phyloP scores from a whole-genome alignment of 2,329 filamentous ascomycete species.

The Pezicula neosporulosa region DNA sequence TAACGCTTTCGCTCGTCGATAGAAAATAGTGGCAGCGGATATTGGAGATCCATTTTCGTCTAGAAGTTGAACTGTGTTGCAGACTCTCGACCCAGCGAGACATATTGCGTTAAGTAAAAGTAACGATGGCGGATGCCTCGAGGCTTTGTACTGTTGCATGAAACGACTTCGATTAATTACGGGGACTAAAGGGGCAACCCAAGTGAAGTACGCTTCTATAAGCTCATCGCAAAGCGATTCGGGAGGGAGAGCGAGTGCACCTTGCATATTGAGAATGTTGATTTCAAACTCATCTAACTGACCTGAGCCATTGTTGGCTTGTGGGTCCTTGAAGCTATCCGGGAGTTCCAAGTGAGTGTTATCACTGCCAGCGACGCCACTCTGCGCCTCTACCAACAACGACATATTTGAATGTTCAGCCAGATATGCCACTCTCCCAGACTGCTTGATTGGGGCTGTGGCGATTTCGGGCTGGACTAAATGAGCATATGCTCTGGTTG shows the following conservation, averaged over 20 bases:
- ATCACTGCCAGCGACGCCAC: neutral
- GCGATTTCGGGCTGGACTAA: constrained; percentile 73
- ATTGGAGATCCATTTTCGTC: constrained; percentile 68
- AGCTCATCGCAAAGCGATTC: constrained; percentile 87
- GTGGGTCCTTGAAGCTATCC: neutral
- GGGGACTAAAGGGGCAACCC: constrained; percentile 91
- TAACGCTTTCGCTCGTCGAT: constrained; percentile 90
- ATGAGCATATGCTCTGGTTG: constrained; percentile 56
- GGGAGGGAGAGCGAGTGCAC: constrained; percentile 86
- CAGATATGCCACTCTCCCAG: constrained; percentile 64
- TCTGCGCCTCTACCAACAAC: neutral
- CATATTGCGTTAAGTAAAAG: constrained; percentile 85
- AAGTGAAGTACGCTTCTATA: constrained; percentile 89
- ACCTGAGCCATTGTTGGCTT: neutral
- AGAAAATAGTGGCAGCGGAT: constrained; percentile 80
- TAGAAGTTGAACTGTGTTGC: constrained; percentile 31
- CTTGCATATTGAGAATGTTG: constrained; percentile 86
- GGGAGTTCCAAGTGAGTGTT: neutral
- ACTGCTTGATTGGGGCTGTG: constrained; percentile 66
- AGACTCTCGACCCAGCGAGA: constrained; percentile 86
- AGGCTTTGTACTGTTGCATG: constrained; percentile 86
- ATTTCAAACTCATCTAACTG: constrained; percentile 54
- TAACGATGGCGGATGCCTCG: constrained; percentile 89
- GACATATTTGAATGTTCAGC: neutral
- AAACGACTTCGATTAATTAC: constrained; percentile 91